phyloP scores from a whole-genome alignment of 2,329 filamentous ascomycete species.

The Elsinoe fawcettii region DNA sequence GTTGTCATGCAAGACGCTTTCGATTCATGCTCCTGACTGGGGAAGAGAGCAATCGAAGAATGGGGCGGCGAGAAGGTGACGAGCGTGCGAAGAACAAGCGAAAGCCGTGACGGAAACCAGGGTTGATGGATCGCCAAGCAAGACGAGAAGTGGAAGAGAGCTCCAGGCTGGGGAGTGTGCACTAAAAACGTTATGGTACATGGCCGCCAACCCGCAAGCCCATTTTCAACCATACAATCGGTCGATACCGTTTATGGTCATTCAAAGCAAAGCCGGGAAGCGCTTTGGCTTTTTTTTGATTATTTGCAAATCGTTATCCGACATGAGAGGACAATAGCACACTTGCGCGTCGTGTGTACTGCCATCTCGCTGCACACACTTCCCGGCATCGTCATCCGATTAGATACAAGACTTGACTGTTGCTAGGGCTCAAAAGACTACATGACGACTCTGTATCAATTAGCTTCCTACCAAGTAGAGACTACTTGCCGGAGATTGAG shows the following conservation, averaged over 20 bases:
- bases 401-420: background rate
- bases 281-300: too few relatives aligned
- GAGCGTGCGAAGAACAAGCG: slow-evolving; percentile 1
- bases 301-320: background rate
- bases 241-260: background rate
- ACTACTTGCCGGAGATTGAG: background rate
- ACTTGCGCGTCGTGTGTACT: background rate
- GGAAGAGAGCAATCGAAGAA: background rate
- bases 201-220: background rate
- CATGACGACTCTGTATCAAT: background rate
- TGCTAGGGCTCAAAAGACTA: background rate
- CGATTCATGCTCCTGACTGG: slow-evolving; percentile 8
- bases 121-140: slow-evolving; percentile 10
- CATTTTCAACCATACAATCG: background rate
- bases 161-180: slow-evolving; percentile 3
- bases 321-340: background rate
- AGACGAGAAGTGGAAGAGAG: background rate
- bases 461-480: background rate
- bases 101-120: background rate
- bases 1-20: background rate
- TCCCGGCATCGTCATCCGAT: background rate
- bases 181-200: background rate
- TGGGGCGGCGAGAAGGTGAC: background rate
- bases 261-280: background rate
- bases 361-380: background rate